Evolutionary conservation across 805 yeast genomes (phyloP), one percentile per base, ranked within the genome.

Genomic region (Scheffersomyces amazonensis): DNA sequence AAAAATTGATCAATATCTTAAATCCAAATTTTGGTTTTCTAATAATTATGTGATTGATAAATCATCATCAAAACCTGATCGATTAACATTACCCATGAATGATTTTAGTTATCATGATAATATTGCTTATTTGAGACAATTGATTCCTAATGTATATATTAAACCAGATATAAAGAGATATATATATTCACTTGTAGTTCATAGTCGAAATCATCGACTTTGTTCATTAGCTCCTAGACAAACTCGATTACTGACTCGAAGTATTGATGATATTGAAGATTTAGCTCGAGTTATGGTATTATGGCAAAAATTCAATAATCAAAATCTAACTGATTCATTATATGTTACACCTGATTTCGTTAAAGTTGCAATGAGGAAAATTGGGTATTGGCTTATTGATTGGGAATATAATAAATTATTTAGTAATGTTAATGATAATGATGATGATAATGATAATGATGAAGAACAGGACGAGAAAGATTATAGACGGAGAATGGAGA

Each of bases 341-440:
- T 68, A 44, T 40, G 63, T 64, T 5, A 67, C 73, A 3, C 72
- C 73, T 0, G 70, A 63, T 30, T 48, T 44, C 27, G 60, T 58
- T 29, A 67, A 67, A 43, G 48, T 63, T n/a, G 68, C 72, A 5
- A 53, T 56, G 44, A 49, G 69, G 19, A 63, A 63, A 41, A 47
- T 69, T 5, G 70, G 63, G 17, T 68, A 66, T 53, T 69, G 75
- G 75, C 49, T 66, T 13, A 66, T 69, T 9, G 67, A 65, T 44
- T 69, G 73, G 73, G 68, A 67, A 39, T 47, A 54, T 20, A 56
- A 59, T 39, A 18, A 16, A 5, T 11, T 27, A 27, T 27, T 13
- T 17, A 12, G 6, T 27, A 25, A 31, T 9, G 34, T 32, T 19
- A 31, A 37, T 2, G 29, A 37, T 13, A n/a, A 17, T 13, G 39